Base-by-base conservation (phyloP, 2,329 filamentous ascomycete genomes). In the Trichoderma lentiforme region DNA sequence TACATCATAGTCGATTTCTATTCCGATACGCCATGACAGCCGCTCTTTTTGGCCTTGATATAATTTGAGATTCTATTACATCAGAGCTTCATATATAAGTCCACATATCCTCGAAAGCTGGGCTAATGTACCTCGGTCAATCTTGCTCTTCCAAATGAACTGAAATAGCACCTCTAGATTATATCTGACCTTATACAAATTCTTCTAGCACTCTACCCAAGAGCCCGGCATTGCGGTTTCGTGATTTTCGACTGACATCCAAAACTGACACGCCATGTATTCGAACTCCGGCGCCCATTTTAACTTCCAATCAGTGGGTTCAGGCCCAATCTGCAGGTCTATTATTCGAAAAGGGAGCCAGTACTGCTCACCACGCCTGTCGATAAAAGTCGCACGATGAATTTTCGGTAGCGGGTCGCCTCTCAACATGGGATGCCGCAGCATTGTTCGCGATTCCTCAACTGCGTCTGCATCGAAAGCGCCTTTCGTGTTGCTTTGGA, bases 231-330 rank as follows among this genome's bases (percentile, higher is more conserved):
- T 78, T 1, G 18, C 7, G 0, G 9, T 1, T 2, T 18, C 15
- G 5, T 73, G 62, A 2, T 56, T 66, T 11, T 77, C 76, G 2
- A 78, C 8, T 57, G 70, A 24, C 14, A 3, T 47, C 79, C 79
- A 80, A 9, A 80, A 80, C 15, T 80, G 60, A 2, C 26, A 57
- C 0, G 78, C 78, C 74, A 78, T 75, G 15, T 56, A 74, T 26
- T 79, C 78, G 61, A 75, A 78, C 57, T 80, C 78, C 0, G 74
- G 72, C 0, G 28, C 76, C 78, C 78, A 80, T 30, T 51, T 3
- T 0, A 80, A n/a, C 2, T 53, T 12, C 78, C 79, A 80, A 36
- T 80, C 76, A 0, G 1, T 1, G 0, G 66, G 64, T 0, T 24
- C 6, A 0, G 72, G 47, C 0, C 79, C 78, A 47, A 74, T 62